Base-by-base conservation (phyloP, 495 filamentous ascomycete genomes). In the Xylaria nigripes region DNA sequence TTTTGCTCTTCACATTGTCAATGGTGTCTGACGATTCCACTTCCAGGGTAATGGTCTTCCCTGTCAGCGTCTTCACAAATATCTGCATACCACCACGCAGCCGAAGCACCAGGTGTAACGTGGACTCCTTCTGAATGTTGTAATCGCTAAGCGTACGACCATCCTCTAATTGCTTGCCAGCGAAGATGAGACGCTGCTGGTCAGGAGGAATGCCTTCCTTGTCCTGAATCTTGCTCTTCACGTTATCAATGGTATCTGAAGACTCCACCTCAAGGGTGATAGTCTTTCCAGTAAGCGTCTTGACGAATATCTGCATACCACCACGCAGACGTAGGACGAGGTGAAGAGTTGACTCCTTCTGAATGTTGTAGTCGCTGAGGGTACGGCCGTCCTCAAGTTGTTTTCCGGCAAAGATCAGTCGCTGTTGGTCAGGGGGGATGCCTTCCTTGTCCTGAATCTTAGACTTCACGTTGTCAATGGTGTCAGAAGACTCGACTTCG, bases 181-280 rank as follows among this genome's bases (percentile, higher is more conserved):
- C 93, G 71, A 97, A 98, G 79, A 98, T 98, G 61, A 98, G 80
- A 62, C 93, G 94, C 77, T 98, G 94, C 72, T 98, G 93, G 74
- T 98, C 93, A 18, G 93, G 93, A 50, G 94, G 94, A 59, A 98
- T 98, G 61, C 93, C 94, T 77, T 97, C 93, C 86, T 98, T 98
- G 75, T 97, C 90, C 68, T 96, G 90, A 52, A 96, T 96, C 79
- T 96, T 96, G 2, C 75, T 78, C 77, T 96, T 95, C 6, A 96
- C 90, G 57, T 95, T 96, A 69, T 96, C 90, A 58, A 96, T 95
- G 8, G 90, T 95, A 61, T 96, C 90, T 2, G 86, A 90, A 1
- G 81, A 86, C 67, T 95, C 90, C 16, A 95, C 90, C 63, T 96
- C 90, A 21, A 96, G 69, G 9, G 90, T 95, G 67, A 96, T 95